Evolutionary conservation across 352 stramenopile genomes (phyloP).

Genomic region (Aphanomyces cochlioides): DNA sequence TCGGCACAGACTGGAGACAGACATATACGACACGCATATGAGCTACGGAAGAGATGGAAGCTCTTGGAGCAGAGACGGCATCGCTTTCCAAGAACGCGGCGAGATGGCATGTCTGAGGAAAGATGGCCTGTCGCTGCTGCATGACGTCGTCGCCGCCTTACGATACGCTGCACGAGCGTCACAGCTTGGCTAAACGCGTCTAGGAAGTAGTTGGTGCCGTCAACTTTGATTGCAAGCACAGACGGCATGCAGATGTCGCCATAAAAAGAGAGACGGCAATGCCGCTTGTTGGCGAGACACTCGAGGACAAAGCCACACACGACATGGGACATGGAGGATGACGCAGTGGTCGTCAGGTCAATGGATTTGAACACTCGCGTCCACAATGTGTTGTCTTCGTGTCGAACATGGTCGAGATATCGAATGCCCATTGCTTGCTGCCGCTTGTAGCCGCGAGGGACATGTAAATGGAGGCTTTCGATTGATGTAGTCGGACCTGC

Average conservation of each 20-base stretch:
- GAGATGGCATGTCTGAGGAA: neutral
- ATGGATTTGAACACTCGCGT: slow-evolving; percentile 14
- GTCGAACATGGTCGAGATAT: slow-evolving; percentile 8
- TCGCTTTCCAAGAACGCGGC: neutral
- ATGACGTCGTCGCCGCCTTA: neutral
- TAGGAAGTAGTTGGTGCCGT: neutral
- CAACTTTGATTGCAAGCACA: neutral
- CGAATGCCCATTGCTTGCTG: slow-evolving; percentile 5
- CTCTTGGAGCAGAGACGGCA: slow-evolving; percentile 12
- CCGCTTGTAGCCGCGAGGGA: slow-evolving; percentile 12
- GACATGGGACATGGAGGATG: neutral
- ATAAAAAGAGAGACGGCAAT: slow-evolving; percentile 1
- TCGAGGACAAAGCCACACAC: neutral
- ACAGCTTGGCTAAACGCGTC: slow-evolving; percentile 13
- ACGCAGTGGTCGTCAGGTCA: neutral
- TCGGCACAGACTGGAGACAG: neutral
- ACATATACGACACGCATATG: neutral
- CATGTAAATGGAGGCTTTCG: slow-evolving; percentile 8
- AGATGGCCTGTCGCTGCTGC: neutral
- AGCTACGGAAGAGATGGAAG: slow-evolving; percentile 2
- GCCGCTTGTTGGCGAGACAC: neutral
- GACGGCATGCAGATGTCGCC: slow-evolving; percentile 11
- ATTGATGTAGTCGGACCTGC: neutral
- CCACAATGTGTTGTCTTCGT: neutral
- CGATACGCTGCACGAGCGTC: neutral